Conservation (phyloP, 345 rosid species). For the Pistacia integerrima region DNA sequence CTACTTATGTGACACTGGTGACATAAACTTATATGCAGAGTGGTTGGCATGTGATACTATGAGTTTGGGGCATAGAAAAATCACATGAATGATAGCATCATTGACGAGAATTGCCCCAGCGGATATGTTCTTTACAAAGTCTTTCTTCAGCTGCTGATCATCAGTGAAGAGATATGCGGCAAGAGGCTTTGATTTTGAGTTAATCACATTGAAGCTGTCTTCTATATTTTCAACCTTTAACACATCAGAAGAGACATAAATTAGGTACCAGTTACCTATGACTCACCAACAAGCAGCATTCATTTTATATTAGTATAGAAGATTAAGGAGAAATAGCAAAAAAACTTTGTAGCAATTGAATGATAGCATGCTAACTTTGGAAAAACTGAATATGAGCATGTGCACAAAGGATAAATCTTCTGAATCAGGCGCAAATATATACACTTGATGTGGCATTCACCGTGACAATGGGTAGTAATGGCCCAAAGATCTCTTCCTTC, state of each 20-base stretch:
- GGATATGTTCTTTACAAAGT: constrained; percentile 54
- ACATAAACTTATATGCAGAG: not conserved
- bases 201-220: constrained; percentile 40
- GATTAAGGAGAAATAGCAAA: not conserved
- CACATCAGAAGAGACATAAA: not conserved
- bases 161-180: constrained; percentile 76
- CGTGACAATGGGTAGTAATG: constrained; percentile 51
- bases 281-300: not conserved
- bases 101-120: constrained; percentile 78
- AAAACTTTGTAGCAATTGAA: not conserved
- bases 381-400: not conserved
- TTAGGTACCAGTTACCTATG: not conserved
- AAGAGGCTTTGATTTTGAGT: constrained; percentile 55
- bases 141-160: constrained; percentile 50
- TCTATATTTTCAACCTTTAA: constrained; percentile 38
- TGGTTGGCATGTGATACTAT: not conserved
- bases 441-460: constrained; percentile 22
- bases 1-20: not conserved
- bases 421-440: not conserved
- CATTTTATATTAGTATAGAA: not conserved
- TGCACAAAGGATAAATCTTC: not conserved
- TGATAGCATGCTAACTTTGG: not conserved
- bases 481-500: constrained; percentile 71
- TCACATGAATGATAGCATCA: constrained; percentile 67
- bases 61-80: not conserved